Evolutionary conservation across 306 rosid species (phyloP), one percentile per base, ranked within the genome.

Genomic region (Inga oerstediana): DNA sequence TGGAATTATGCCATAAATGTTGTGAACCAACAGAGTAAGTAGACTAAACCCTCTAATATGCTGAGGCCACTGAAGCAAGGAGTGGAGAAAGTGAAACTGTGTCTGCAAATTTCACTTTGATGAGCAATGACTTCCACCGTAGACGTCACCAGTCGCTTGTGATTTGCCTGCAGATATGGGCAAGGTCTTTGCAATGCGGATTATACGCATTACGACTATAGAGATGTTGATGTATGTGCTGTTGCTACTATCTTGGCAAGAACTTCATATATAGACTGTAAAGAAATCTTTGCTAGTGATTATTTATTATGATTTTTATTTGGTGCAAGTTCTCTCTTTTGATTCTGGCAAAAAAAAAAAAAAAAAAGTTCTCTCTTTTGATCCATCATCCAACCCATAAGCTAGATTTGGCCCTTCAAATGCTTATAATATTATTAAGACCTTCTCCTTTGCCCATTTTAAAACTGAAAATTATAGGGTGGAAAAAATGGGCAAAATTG

Each of bases 101-200:
- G 17, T 13, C 39, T 12, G 19, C 69, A 62, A 62, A 59, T 88
- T 73, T 65, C 84, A 32, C 78, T 82, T 16, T 82, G 83, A 61
- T 79, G 83, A 84, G 49, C 59, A 34, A 32, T 37, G 74, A 74
- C 80, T 78, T 4, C 76, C 81, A 54, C 66, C 66, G 19, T 44
- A 59, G 32, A 74, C 46, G 71, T 59, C 85, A 77, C 74, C 37
- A 61, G 56, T 56, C 77, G 41, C 68, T 70, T 48, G 8, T 74
- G 85, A 77, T 77, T 83, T 65, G 61, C 85, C 83, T 67, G 81
- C 79, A 81, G 88, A 81, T 88, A 56, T 79, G 24, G 54, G 58
- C 79, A 76, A 77, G 86, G 80, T 85, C 91, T 81, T 78, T 64
- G 84, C 87, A 45, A 85, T 16, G 87, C 90, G 88, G 91, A 85